phyloP scores from a whole-genome alignment of 352 stramenopile genomes.

The Globisporangium sylvaticum region DNA sequence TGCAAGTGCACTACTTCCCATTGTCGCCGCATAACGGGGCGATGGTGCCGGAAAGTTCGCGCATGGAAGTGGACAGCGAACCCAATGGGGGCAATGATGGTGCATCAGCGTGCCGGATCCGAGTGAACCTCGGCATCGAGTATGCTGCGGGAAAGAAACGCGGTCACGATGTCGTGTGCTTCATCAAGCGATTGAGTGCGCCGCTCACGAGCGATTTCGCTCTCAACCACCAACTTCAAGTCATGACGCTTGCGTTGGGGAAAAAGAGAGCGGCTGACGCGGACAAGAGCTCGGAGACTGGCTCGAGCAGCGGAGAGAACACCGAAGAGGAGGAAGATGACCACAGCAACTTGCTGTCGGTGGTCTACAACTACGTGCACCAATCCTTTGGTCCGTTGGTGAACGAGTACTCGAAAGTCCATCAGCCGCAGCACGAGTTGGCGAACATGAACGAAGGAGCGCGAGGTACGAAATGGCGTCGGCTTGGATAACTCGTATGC shows the following conservation, averaged over 20 bases:
- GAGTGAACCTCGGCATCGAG: conserved; percentile 77
- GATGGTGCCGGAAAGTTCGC: not conserved
- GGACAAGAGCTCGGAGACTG: conserved; percentile 24
- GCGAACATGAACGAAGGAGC: conserved; percentile 60
- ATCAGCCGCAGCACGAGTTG: conserved; percentile 68
- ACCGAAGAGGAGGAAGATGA: conserved; percentile 64
- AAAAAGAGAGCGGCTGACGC: conserved; percentile 28
- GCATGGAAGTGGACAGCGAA: conserved; percentile 20
- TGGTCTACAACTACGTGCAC: conserved; percentile 89
- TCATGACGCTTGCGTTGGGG: conserved; percentile 82
- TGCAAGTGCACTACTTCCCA: conserved; percentile 72
- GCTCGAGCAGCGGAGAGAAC: conserved; percentile 45
- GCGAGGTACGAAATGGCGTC: conserved; percentile 23
- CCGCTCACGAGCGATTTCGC: conserved; percentile 61
- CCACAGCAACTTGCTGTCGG: conserved; percentile 64
- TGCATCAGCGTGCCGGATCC: conserved; percentile 30
- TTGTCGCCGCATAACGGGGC: not conserved
- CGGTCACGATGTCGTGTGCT: conserved; percentile 77
- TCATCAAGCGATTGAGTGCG: conserved; percentile 81
- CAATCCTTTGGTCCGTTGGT: conserved; percentile 85
- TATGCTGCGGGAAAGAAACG: conserved; percentile 60
- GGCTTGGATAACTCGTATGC: not conserved
- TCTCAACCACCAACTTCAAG: conserved; percentile 79
- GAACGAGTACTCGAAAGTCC: conserved; percentile 83
- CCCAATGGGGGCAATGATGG: conserved; percentile 20